Conservation (phyloP, 2,329 filamentous ascomycete genomes). For the Xylariaceae sp. region DNA sequence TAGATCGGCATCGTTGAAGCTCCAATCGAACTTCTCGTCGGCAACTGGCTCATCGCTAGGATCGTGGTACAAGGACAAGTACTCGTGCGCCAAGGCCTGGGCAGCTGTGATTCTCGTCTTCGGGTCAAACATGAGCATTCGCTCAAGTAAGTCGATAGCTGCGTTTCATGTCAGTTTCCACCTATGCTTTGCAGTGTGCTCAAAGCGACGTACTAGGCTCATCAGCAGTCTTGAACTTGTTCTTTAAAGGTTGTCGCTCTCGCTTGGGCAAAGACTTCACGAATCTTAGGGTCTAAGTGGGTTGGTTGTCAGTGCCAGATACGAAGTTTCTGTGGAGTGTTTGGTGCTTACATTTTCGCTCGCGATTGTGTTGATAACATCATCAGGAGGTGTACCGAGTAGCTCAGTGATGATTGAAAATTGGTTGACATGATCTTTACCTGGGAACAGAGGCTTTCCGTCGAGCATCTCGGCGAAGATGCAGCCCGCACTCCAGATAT, state of each 20-base stretch:
- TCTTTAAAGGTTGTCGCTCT: conserved; percentile 75
- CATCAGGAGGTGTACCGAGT: conserved; percentile 90
- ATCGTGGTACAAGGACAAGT: conserved; percentile 94
- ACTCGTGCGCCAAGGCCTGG: conserved; percentile 83
- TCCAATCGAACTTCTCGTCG: conserved; percentile 99
- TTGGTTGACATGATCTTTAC: conserved; percentile 99
- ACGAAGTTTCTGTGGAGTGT: not conserved
- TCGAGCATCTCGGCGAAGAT: conserved; percentile 99
- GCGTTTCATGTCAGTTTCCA: conserved; percentile 3
- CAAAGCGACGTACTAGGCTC: conserved; percentile 55
- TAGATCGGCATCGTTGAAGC: conserved; percentile 95
- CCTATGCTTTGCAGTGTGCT: not conserved
- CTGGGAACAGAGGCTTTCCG: conserved; percentile 95
- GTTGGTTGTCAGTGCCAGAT: conserved; percentile 16
- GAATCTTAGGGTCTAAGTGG: conserved; percentile 76
- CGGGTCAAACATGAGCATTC: conserved; percentile 98
- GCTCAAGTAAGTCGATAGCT: conserved; percentile 88
- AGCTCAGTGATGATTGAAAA: conserved; percentile 99
- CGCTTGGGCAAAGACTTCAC: conserved; percentile 96
- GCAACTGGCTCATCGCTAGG: conserved; percentile 92
- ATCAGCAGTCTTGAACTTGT: conserved; percentile 96
- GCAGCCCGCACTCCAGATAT: conserved; percentile 98
- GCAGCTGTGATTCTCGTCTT: conserved; percentile 87
- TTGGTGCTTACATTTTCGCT: conserved; percentile 76
- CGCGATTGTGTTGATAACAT: conserved; percentile 97